A percentile compares a stretch with the other conserved stretches of the same genome.
phyloP scores from a whole-genome alignment of 208 protist species.

The Tetramitus jugosus region DNA sequence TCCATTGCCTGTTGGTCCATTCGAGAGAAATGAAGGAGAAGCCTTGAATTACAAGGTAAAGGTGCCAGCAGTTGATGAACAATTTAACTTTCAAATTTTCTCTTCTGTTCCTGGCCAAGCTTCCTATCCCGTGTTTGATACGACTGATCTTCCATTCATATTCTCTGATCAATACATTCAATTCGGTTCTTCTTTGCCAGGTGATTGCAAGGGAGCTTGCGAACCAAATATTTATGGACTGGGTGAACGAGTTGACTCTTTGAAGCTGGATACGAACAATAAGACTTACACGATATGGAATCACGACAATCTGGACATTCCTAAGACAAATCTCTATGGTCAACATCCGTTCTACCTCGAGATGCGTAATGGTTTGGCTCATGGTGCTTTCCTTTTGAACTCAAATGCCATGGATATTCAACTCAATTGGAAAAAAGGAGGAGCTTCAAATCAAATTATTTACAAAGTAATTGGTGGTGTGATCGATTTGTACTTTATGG shows the following conservation, averaged over 20 bases:
- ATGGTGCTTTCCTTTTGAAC: conserved; percentile 57
- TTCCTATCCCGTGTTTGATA: background rate
- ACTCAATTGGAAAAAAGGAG: conserved; percentile 5
- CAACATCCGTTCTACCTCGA: conserved; percentile 5
- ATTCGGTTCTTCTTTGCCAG: background rate
- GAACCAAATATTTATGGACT: conserved; percentile 6
- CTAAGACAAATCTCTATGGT: conserved; percentile 10
- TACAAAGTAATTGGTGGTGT: conserved; percentile 56
- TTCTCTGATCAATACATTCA: background rate
- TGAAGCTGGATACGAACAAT: background rate
- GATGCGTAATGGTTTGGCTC: background rate
- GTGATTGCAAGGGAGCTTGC: background rate
- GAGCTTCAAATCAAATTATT: background rate
- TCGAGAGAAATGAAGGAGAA: too few species aligned
- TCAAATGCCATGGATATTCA: conserved; percentile 60
- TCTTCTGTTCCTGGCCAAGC: too few species aligned
- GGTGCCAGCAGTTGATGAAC: too few species aligned
- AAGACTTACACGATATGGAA: background rate
- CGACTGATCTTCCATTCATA: background rate
- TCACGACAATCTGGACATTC: background rate
- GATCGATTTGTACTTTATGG: conserved; percentile 62
- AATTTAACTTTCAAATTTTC: too few species aligned
- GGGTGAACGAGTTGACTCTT: background rate
- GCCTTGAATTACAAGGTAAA: too few species aligned
- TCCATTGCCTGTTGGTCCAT: background rate